Conservation (phyloP, 768 basidiomycete species). For the Tephrocybe rancida region DNA sequence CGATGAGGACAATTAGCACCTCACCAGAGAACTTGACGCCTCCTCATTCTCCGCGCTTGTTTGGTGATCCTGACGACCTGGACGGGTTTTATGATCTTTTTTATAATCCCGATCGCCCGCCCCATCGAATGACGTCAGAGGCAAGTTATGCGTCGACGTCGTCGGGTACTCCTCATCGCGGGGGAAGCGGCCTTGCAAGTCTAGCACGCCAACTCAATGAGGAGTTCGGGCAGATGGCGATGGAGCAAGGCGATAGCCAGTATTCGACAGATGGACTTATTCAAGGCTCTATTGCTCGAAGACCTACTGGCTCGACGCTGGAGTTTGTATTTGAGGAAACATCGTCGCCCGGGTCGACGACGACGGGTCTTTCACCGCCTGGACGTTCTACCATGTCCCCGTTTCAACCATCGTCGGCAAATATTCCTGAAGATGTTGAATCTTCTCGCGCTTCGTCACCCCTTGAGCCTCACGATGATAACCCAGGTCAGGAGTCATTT, state of each 20-base stretch:
- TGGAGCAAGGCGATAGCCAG: conserved; percentile 32
- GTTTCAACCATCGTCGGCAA: conserved; percentile 42
- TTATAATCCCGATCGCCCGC: conserved; percentile 47
- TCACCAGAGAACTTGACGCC: conserved; percentile 35
- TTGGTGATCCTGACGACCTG: conserved; percentile 65
- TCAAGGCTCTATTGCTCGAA: conserved; percentile 18
- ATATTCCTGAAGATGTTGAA: conserved; percentile 52
- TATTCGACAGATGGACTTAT: conserved; percentile 27
- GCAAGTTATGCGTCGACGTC: conserved; percentile 4
- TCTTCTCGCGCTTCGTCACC: conserved; percentile 44
- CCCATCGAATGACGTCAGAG: conserved; percentile 15
- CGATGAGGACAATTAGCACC: conserved; percentile 10
- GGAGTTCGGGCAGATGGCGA: conserved; percentile 46
- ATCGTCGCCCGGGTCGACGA: conserved; percentile 25
- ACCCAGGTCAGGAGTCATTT: conserved; percentile 35
- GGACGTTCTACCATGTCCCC: conserved; percentile 30
- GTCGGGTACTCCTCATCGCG: conserved; percentile 25
- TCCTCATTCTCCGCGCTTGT: conserved; percentile 50
- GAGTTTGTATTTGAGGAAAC: conserved; percentile 42
- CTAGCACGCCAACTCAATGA: conserved; percentile 53
- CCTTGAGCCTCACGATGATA: conserved; percentile 39
- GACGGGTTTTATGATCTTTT: conserved; percentile 79
- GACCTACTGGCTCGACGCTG: conserved; percentile 33
- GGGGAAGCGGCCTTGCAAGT: conserved; percentile 48
- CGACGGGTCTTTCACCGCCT: conserved; percentile 12